phyloP scores from a whole-genome alignment of 805 yeast genomes.

The Yarrowia bubula region DNA sequence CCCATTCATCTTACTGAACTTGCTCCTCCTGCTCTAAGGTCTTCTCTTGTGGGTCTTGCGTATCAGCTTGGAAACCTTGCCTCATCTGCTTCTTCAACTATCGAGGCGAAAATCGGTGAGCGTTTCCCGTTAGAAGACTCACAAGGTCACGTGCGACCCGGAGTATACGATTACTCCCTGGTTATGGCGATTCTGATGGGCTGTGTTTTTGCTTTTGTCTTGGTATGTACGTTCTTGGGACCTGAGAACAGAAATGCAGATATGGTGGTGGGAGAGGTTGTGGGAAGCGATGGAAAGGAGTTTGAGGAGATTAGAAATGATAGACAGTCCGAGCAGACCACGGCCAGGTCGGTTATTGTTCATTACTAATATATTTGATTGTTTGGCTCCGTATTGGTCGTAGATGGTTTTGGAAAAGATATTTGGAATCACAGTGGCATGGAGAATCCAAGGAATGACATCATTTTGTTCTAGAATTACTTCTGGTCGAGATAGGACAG shows the following conservation, averaged over 20 bases:
- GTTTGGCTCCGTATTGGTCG: too few relatives aligned
- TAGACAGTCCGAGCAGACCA: neutral
- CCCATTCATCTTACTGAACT: neutral
- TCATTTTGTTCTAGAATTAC: too few relatives aligned
- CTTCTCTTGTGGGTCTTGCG: neutral
- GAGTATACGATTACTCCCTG: neutral
- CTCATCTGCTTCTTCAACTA: neutral
- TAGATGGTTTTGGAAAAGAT: too few relatives aligned
- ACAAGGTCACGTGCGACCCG: neutral
- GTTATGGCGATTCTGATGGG: conserved; percentile 5
- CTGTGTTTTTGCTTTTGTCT: neutral
- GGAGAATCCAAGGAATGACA: too few relatives aligned
- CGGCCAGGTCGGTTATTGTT: too few relatives aligned
- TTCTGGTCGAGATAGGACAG: too few relatives aligned
- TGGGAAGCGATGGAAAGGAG: neutral
- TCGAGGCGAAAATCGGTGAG: neutral
- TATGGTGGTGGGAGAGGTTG: neutral
- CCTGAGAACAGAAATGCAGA: neutral
- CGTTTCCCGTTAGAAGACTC: neutral
- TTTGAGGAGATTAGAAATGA: neutral
- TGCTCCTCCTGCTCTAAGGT: neutral
- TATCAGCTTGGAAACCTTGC: neutral
- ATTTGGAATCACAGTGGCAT: too few relatives aligned
- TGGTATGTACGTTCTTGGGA: neutral
- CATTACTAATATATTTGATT: too few relatives aligned